Evolutionary conservation across 2,329 filamentous ascomycete genomes (phyloP).

Genomic region (Alternaria viburni): DNA sequence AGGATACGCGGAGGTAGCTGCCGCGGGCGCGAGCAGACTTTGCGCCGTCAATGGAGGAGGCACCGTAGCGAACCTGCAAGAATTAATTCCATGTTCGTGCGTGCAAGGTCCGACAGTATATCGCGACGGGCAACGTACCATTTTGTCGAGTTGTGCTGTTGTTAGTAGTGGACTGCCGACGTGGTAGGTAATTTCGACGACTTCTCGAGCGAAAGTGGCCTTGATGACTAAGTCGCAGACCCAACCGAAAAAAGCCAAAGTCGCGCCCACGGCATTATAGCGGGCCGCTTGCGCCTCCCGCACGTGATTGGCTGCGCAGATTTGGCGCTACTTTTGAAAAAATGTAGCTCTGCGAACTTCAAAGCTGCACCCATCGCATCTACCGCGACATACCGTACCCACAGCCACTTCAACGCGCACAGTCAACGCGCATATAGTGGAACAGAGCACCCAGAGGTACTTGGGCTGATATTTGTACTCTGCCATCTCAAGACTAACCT

Average conservation of each 20-base stretch:
- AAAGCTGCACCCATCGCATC: conserved; percentile 22
- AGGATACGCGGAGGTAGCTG: conserved; percentile 98
- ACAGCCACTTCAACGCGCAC: conserved; percentile 20
- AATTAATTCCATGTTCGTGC: conserved; percentile 35
- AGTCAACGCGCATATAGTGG: conserved; percentile 12
- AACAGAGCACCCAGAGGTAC: conserved; percentile 1
- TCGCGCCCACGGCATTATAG: conserved; percentile 31
- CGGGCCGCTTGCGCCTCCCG: conserved; percentile 12
- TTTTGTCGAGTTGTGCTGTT: conserved; percentile 50
- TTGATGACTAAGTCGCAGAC: neutral
- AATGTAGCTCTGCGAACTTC: conserved; percentile 15
- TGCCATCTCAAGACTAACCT: conserved; percentile 3
- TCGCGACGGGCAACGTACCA: conserved; percentile 44
- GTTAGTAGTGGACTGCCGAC: conserved; percentile 38
- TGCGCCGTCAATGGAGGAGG: conserved; percentile 47
- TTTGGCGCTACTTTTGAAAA: conserved; percentile 11
- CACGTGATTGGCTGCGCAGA: conserved; percentile 6
- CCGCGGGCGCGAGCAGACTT: conserved; percentile 94
- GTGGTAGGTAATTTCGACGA: conserved; percentile 15
- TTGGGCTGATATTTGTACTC: too few species aligned
- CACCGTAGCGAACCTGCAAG: conserved; percentile 48
- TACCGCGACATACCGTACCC: conserved; percentile 16
- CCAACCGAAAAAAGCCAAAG: conserved; percentile 23
- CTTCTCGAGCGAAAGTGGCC: neutral
- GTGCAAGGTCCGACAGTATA: conserved; percentile 5